Evolutionary conservation across 148 eudicot species (phyloP), one percentile per base, ranked within the genome.

Genomic region (Dysphania ambrosioides): DNA sequence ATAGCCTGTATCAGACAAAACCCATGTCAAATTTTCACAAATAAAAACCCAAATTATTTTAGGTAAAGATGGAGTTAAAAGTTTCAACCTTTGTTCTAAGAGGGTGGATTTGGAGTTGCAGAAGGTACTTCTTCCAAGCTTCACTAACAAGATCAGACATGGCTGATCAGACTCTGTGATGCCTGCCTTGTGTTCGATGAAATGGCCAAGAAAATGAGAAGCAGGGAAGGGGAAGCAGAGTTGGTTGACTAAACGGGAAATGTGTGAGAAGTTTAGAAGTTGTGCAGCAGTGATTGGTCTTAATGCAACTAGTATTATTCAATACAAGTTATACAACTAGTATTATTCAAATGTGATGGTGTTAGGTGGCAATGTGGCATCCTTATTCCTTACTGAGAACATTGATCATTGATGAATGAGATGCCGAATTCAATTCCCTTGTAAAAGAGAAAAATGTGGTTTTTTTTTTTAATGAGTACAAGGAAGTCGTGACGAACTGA

Each of bases 21-120:
- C 82, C 75, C 82, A 75, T 24, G 34, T 64, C 56, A 64, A 63
- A 40, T 10, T 34, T 19, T 69, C 6, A 42, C 29, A 1, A 13
- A 40, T 65, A 69, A 63, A 64, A 70, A 24, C n/a, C 29, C 30
- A 61, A 47, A 2, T 47, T 47, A 36, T 4, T 41, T 23, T 9
- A 36, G 40, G 40, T 36, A 62, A 62, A 24, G 10, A 36, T 8
- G 2, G 29, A 23, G 0, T n/a, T n/a, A 19, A 56, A 69, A 70
- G 38, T 31, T 18, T 31, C 0, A 65, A 87, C 91, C 88, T 87
- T 87, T 59, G 91, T 85, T 82, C 88, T 85, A 72, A 87, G 88
- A 69, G 91, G 91, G 66, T 87, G 75, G 32, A 58, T 13, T 78
- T 87, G 83, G 27, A 87, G 85, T 68, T 85, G 84, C 36, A 78